phyloP scores from a whole-genome alignment of 495 filamentous ascomycete species.

The Aspergillus sclerotiicarbonarius region DNA sequence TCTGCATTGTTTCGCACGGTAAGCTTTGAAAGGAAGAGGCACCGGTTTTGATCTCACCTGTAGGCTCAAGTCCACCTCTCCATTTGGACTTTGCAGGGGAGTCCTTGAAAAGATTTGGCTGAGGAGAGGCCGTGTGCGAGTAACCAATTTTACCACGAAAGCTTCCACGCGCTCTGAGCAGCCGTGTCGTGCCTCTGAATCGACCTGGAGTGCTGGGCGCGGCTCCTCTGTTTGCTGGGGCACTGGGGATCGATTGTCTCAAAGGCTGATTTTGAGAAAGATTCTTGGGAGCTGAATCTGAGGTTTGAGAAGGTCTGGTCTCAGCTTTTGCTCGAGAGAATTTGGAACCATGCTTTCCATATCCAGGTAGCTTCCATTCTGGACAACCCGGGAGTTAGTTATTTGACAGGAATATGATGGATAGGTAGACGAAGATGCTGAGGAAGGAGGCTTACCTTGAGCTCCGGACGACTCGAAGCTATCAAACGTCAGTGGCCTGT shows the following conservation, averaged over 20 bases:
- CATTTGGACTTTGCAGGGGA: slow-evolving; percentile 26
- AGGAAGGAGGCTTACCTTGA: slow-evolving; percentile 16
- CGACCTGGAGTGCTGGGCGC: background rate
- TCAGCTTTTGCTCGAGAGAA: background rate
- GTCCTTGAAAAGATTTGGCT: slow-evolving; percentile 16
- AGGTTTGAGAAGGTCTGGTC: background rate
- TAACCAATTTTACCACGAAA: slow-evolving; percentile 6
- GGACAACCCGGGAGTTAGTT: background rate
- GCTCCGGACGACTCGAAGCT: slow-evolving; percentile 24
- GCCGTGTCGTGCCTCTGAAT: background rate
- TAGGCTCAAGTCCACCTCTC: slow-evolving; percentile 17
- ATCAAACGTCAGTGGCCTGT: slow-evolving; percentile 6
- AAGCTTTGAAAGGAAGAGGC: background rate
- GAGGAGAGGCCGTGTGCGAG: slow-evolving; percentile 1
- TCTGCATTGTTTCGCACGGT: slow-evolving; percentile 1
- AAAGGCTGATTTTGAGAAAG: background rate
- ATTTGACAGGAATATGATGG: background rate
- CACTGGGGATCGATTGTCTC: background rate
- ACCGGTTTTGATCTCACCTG: slow-evolving; percentile 14
- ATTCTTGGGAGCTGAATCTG: background rate
- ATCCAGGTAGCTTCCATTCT: slow-evolving; percentile 23
- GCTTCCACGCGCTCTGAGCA: slow-evolving; percentile 1
- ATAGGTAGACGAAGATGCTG: background rate
- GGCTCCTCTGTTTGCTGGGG: background rate
- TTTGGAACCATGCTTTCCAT: background rate